Conservation (phyloP, 2,329 filamentous ascomycete genomes). For the Metarhizium album region DNA sequence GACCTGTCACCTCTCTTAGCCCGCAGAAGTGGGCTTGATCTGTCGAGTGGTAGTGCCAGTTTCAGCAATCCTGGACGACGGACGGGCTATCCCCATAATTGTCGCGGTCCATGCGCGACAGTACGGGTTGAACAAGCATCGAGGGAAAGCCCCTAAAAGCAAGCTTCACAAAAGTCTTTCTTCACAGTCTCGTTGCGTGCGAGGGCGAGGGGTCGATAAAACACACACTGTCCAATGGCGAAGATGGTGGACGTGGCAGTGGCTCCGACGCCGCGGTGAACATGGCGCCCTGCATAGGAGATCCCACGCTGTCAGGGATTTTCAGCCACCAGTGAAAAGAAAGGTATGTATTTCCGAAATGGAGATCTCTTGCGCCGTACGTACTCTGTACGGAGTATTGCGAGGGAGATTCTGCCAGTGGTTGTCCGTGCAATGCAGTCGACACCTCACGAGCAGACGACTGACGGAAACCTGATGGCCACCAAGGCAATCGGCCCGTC, state of each 20-base stretch:
- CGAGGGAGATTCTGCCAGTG: too few relatives aligned
- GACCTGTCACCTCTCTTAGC: too few relatives aligned
- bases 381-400: too few relatives aligned
- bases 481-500: background rate
- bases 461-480: background rate
- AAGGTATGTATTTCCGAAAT: background rate
- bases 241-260: too few relatives aligned
- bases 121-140: too few relatives aligned
- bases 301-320: background rate
- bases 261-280: background rate
- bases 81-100: too few relatives aligned
- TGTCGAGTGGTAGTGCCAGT: too few relatives aligned
- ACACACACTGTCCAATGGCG: background rate
- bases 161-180: too few relatives aligned
- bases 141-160: too few relatives aligned
- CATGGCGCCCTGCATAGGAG: background rate
- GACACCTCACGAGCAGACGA: background rate
- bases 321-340: background rate
- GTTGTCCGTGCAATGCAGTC: background rate
- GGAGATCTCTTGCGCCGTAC: background rate
- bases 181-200: background rate
- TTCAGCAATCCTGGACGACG: too few relatives aligned
- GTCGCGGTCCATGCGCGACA: too few relatives aligned
- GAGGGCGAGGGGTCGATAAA: background rate
- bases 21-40: too few relatives aligned